Percentiles rank a stretch among this genome's conserved stretches.
These are phyloP conservation scores for Ustilago loliicola DNA, from an alignment of 1,284 basidiomycete species.

Conservation along the genomic window DNA sequence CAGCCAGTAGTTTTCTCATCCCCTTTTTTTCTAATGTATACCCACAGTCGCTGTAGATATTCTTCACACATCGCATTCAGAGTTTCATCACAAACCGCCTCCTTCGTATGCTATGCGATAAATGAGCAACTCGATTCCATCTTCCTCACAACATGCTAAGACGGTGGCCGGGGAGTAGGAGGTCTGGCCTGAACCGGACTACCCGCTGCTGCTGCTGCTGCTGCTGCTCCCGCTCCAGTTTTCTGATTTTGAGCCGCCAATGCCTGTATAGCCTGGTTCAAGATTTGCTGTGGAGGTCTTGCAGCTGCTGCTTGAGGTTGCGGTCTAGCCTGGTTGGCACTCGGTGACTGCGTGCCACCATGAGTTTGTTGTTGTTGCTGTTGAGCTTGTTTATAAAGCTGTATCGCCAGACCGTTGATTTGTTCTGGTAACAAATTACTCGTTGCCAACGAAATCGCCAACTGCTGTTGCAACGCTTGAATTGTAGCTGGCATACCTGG, in stretches of 20 bases:
- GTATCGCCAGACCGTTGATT: constrained; percentile 61
- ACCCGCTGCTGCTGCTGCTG: constrained; percentile 1
- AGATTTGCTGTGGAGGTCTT: constrained; percentile 37
- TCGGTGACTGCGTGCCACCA: constrained; percentile 6
- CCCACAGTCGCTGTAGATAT: not conserved
- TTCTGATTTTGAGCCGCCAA: constrained; percentile 45
- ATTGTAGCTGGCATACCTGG: constrained; percentile 56
- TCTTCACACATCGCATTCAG: not conserved
- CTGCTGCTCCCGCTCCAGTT: constrained; percentile 16
- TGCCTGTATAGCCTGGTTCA: constrained; percentile 51
- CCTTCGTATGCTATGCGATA: not conserved
- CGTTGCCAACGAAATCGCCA: constrained; percentile 57
- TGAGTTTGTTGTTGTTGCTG: constrained; percentile 21
- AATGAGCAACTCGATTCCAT: not conserved
- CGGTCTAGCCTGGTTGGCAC: not conserved
- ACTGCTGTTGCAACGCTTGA: constrained; percentile 62
- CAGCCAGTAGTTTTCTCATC: constrained; percentile 32
- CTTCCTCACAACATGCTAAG: constrained; percentile 1
- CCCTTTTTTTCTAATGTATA: constrained; percentile 2
- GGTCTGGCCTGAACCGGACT: constrained; percentile 14
- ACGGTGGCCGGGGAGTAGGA: constrained; percentile 8
- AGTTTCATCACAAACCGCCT: not conserved
- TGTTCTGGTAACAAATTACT: constrained; percentile 60
- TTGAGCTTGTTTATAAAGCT: constrained; percentile 65
- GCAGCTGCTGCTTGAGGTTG: not conserved